A percentile compares a stretch with the other conserved stretches of the same genome.
These are phyloP conservation scores for Malassezia slooffiae DNA, from an alignment of 1,284 basidiomycete genomes.

Conservation along the genomic window DNA sequence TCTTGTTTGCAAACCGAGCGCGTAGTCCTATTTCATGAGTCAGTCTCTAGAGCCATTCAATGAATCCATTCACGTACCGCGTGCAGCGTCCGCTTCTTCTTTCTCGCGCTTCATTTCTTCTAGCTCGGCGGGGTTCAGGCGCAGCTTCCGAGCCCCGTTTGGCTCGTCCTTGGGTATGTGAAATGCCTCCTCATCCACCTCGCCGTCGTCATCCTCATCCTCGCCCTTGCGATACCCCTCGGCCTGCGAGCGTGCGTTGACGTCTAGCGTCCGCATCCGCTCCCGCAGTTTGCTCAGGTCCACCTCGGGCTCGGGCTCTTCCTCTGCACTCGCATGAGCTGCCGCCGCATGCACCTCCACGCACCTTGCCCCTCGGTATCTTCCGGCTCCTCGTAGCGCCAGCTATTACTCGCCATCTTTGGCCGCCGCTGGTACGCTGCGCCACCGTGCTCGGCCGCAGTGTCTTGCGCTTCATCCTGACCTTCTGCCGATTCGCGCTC, in stretches of 20 bases:
- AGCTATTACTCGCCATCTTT: constrained; percentile 5
- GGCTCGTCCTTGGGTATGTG: not conserved
- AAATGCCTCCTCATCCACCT: too few relatives aligned
- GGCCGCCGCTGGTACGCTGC: not conserved
- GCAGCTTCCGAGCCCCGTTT: too few relatives aligned
- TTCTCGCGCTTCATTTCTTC: constrained; percentile 25
- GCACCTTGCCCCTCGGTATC: not conserved
- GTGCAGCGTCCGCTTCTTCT: constrained; percentile 30
- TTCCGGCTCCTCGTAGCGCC: constrained; percentile 13
- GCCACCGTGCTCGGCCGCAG: too few relatives aligned
- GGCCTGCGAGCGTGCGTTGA: constrained; percentile 17
- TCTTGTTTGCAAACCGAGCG: too few relatives aligned
- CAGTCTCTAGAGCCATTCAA: too few relatives aligned
- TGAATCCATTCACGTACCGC: too few relatives aligned
- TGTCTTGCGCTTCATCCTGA: too few relatives aligned
- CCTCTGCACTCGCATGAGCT: constrained; percentile 17
- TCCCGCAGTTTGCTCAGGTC: constrained; percentile 31
- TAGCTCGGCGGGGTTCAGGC: constrained; percentile 14
- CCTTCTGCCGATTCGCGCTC: too few relatives aligned
- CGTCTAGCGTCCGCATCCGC: constrained; percentile 25
- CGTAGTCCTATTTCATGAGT: too few relatives aligned
- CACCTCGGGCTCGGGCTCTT: constrained; percentile 38
- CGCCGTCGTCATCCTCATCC: constrained; percentile 32
- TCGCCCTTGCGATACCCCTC: too few relatives aligned
- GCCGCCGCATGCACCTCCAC: too few relatives aligned